Evolutionary conservation across 148 eudicot species (phyloP).

Genomic region (Vaccinium myrtillus): DNA sequence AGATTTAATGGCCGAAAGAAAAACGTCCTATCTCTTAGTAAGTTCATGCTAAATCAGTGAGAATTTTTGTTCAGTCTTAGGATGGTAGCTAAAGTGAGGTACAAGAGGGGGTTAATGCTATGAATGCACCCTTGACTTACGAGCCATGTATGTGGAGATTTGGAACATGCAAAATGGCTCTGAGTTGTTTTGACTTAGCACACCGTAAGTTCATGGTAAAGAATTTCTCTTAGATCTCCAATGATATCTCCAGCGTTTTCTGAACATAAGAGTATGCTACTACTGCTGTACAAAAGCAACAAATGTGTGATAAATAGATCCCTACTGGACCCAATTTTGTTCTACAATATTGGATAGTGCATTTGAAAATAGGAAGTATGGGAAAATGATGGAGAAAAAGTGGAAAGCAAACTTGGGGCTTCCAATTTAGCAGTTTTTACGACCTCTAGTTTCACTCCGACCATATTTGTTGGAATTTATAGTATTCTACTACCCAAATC

Average conservation of each 20-base stretch:
- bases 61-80: background rate
- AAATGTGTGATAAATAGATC: background rate
- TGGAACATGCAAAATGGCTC: background rate
- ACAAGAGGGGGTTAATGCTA: background rate
- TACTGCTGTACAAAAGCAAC: background rate
- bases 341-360: background rate
- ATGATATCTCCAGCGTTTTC: background rate
- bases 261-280: background rate
- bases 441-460: background rate
- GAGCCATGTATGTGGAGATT: background rate
- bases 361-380: background rate
- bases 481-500: background rate
- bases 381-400: background rate
- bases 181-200: background rate
- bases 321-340: background rate
- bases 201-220: background rate
- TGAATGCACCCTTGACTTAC: constrained; percentile 3
- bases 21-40: background rate
- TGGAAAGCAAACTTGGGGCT: background rate
- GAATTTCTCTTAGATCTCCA: background rate
- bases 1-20: background rate
- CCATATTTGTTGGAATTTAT: background rate
- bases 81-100: background rate
- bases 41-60: background rate
- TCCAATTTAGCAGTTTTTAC: background rate